Evolutionary conservation across 345 rosid genomes (phyloP).

Genomic region (Corymbia maculata): DNA sequence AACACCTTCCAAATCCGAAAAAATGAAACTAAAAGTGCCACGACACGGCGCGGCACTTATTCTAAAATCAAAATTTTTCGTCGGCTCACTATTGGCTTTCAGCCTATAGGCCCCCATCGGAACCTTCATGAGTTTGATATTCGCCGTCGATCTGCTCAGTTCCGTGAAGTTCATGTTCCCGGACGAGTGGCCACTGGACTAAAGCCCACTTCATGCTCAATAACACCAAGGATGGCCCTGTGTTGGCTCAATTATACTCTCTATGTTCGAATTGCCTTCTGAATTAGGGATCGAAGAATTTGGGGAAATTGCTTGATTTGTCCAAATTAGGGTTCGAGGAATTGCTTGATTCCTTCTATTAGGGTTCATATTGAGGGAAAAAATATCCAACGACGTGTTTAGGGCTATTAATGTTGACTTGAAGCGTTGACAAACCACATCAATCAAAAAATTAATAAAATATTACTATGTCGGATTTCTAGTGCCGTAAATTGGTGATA

Average conservation of each 20-base stretch:
- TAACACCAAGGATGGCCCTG: neutral
- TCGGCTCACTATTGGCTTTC: neutral
- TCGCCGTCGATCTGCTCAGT: too few relatives aligned
- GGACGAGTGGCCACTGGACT: too few relatives aligned
- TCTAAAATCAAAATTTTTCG: accelerated
- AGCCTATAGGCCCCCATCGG: too few relatives aligned
- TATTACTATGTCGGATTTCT: accelerated
- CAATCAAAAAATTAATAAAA: neutral
- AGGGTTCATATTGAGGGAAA: neutral
- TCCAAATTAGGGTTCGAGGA: neutral
- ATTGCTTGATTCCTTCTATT: too few relatives aligned
- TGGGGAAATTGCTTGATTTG: neutral
- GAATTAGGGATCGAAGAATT: neutral
- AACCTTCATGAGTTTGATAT: too few relatives aligned
- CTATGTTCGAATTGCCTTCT: neutral
- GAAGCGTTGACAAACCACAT: accelerated
- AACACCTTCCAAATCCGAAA: accelerated
- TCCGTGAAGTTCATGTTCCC: too few relatives aligned
- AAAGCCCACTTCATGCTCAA: too few relatives aligned
- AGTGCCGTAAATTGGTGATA: accelerated
- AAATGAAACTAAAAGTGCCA: too few relatives aligned
- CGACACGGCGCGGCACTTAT: too few relatives aligned
- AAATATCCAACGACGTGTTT: neutral
- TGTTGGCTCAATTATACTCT: neutral
- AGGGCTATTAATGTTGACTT: neutral